These are phyloP conservation scores for Psilocybe sp. DNA, from an alignment of 768 basidiomycete species.

Conservation along the genomic window DNA sequence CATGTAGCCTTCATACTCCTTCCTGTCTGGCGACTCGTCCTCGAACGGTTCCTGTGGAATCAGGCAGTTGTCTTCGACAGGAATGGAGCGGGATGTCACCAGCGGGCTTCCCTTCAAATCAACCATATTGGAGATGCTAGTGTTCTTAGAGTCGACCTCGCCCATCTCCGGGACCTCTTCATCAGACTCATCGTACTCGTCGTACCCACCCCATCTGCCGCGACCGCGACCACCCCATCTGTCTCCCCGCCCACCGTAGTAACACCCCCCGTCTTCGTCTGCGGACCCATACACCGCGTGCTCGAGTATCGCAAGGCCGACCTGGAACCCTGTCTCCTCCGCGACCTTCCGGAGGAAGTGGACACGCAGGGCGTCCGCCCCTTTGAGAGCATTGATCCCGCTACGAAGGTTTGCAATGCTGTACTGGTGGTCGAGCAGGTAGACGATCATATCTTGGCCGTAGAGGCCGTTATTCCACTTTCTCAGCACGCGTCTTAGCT, in stretches of 20 bases:
- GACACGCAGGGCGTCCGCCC: slow-evolving; percentile 33
- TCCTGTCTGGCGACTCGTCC: slow-evolving; percentile 27
- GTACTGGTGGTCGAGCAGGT: slow-evolving; percentile 27
- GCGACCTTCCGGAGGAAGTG: slow-evolving; percentile 29
- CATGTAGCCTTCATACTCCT: slow-evolving; percentile 38
- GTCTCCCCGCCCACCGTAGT: slow-evolving; percentile 6
- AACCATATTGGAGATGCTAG: slow-evolving; percentile 25
- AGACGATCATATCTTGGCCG: slow-evolving; percentile 16
- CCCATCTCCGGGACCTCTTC: slow-evolving; percentile 20
- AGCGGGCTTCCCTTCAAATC: slow-evolving; percentile 26
- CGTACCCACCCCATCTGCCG: slow-evolving; percentile 9
- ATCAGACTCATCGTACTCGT: slow-evolving; percentile 14
- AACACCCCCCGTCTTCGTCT: slow-evolving; percentile 17
- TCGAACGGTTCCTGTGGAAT: slow-evolving; percentile 35
- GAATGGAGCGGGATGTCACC: slow-evolving; percentile 8
- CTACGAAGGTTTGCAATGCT: slow-evolving; percentile 16
- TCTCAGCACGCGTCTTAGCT: slow-evolving; percentile 29
- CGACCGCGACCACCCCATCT: too few relatives aligned
- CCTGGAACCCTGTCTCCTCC: slow-evolving; percentile 28
- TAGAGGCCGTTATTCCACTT: slow-evolving; percentile 32
- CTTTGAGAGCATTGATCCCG: slow-evolving; percentile 31
- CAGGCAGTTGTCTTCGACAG: slow-evolving; percentile 22
- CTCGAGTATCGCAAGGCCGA: slow-evolving; percentile 34
- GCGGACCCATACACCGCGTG: slow-evolving; percentile 21
- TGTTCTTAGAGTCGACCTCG: slow-evolving; percentile 18